Conservation (phyloP, 169 alveolate species). For the Condylostoma magnum region DNA sequence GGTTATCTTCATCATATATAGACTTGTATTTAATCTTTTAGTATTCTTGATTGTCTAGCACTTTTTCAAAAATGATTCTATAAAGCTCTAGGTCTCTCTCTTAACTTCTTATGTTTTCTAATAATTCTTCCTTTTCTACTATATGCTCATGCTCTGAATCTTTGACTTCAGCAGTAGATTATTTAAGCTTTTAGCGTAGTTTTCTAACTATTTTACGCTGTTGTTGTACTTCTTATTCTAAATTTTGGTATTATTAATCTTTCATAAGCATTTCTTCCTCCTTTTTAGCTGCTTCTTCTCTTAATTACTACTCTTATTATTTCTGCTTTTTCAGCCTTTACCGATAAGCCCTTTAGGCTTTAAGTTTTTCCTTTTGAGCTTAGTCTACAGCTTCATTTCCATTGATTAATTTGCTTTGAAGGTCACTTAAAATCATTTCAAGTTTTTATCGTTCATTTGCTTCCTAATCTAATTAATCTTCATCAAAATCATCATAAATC, state of each 20-base stretch:
- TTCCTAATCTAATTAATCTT: neutral
- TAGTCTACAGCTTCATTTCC: constrained; percentile 29
- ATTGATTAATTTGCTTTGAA: neutral
- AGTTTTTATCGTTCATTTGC: neutral
- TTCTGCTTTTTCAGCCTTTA: constrained; percentile 7
- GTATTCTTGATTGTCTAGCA: neutral
- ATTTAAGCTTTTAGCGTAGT: constrained; percentile 63
- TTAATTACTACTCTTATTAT: constrained; percentile 5
- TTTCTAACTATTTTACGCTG: constrained; percentile 52
- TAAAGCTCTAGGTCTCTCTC: constrained; percentile 20
- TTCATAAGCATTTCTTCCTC: constrained; percentile 27
- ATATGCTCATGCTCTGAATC: constrained; percentile 67
- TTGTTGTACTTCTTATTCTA: constrained; percentile 67
- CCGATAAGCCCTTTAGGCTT: neutral
- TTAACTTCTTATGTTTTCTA: constrained; percentile 3
- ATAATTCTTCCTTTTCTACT: constrained; percentile 1
- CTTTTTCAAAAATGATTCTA: neutral
- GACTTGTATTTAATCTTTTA: constrained; percentile 23
- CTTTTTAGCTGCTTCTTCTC: constrained; percentile 2
- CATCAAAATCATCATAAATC: neutral
- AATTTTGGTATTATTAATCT: constrained; percentile 45
- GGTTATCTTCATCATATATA: neutral
- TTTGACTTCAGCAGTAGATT: constrained; percentile 62
- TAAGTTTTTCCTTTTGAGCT: constrained; percentile 13
- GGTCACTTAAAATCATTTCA: neutral